A percentile compares a stretch with the other conserved stretches of the same genome.
These are phyloP conservation scores for Isoetes engelmannii DNA, from an alignment of 83 land plant genomes.

Conservation along the genomic window DNA sequence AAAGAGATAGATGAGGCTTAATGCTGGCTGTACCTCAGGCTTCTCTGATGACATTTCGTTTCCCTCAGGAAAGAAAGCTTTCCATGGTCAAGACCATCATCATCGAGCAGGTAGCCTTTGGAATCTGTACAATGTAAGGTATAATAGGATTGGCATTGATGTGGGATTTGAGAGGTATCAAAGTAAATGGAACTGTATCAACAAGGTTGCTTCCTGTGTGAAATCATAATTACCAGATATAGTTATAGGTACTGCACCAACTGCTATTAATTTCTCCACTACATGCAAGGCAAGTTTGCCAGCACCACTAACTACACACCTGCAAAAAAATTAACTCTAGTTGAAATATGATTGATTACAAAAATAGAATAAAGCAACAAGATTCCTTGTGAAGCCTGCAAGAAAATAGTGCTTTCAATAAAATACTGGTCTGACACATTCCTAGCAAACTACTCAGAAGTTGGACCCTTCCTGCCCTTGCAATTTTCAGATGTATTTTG, in stretches of 20 bases:
- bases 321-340: slow-evolving; percentile 17
- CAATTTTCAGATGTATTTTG: too few species aligned
- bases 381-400: too few species aligned
- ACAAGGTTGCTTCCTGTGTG: not conserved
- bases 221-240: slow-evolving; percentile 67
- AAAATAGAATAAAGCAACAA: too few species aligned
- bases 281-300: slow-evolving; percentile 97
- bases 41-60: slow-evolving; percentile 71
- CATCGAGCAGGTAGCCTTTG: slow-evolving; percentile 86
- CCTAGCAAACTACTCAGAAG: too few species aligned
- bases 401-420: too few species aligned
- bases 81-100: slow-evolving; percentile 83
- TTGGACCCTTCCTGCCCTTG: too few species aligned
- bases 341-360: too few species aligned
- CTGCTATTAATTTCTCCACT: slow-evolving; percentile 84
- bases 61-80: slow-evolving; percentile 69
- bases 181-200: not conserved
- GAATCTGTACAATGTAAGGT: slow-evolving; percentile 69
- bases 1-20: not conserved
- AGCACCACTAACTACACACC: slow-evolving; percentile 93
- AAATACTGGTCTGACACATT: too few species aligned
- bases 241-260: slow-evolving; percentile 85
- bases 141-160: not conserved
- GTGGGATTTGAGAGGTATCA: not conserved
- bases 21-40: slow-evolving; percentile 52